phyloP scores from a whole-genome alignment of 2,329 filamentous ascomycete genomes.

The Ophiocordyceps camponoti-rufipedis region DNA sequence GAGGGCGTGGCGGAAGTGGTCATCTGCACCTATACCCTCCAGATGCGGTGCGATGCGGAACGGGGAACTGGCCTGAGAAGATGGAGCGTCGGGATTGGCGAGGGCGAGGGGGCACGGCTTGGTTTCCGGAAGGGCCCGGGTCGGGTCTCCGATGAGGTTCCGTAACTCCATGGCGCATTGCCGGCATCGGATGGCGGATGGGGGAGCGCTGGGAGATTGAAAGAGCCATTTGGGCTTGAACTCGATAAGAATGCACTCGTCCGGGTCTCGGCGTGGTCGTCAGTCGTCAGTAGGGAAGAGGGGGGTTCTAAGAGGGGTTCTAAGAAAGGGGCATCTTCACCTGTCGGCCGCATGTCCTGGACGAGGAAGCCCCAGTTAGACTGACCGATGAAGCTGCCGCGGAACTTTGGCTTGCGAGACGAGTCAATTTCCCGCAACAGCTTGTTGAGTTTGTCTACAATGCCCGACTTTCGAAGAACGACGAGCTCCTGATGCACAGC shows the following conservation, averaged over 20 bases:
- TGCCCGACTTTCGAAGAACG: constrained; percentile 15
- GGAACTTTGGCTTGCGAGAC: constrained; percentile 24
- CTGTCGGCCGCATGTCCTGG: constrained; percentile 44
- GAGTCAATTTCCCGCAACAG: constrained; percentile 30
- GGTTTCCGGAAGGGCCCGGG: constrained; percentile 16
- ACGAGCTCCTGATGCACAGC: constrained; percentile 20
- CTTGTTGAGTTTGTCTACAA: constrained; percentile 29
- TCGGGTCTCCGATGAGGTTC: constrained; percentile 15
- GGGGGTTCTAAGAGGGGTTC: constrained; percentile 1
- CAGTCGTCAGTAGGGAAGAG: neutral
- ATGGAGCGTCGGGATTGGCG: constrained; percentile 28
- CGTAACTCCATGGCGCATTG: constrained; percentile 45
- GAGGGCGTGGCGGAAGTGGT: constrained; percentile 8
- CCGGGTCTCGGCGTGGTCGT: constrained; percentile 7
- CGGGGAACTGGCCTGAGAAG: constrained; percentile 23
- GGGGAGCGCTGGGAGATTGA: constrained; percentile 56
- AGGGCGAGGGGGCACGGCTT: constrained; percentile 49
- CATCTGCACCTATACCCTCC: constrained; percentile 12
- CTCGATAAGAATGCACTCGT: constrained; percentile 34
- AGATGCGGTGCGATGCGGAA: constrained; percentile 19
- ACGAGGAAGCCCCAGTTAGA: constrained; percentile 51
- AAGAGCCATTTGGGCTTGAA: constrained; percentile 77
- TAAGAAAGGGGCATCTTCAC: constrained; percentile 6
- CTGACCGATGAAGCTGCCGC: constrained; percentile 29
- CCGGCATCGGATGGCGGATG: constrained; percentile 44